Base-by-base conservation (phyloP, 148 eudicot species). In the Suaeda aralocaspica region DNA sequence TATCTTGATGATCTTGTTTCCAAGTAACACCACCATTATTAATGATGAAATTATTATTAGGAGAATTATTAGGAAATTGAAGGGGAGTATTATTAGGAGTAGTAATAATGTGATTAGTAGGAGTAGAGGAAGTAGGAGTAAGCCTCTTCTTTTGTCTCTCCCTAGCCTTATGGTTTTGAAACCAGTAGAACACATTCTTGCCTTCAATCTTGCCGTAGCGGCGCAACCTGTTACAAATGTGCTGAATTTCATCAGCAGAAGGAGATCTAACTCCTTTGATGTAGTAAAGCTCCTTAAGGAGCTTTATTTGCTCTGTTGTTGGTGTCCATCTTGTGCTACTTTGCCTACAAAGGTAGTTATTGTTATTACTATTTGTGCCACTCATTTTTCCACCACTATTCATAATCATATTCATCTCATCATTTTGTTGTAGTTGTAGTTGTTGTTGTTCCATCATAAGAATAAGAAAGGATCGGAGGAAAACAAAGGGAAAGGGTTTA, bases 191-290 rank as follows among this genome's bases (percentile, higher is more conserved):
- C 31, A 94, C 99, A 80, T 94, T 94, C 76, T 94, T 94, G 51
- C 97, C 99, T 48, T 94, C 99, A 59, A 94, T 91, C 85, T 94
- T 94, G 0, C 99, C 99, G 62, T 91, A 94, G 76, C 91, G 93
- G n/a, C 97, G 74, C 3, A 94, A 76, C 77, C 83, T 80, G 39
- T 93, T 87, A 16, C 97, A 91, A 48, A 94, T 94, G 74, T 83
- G 82, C 73, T 94, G 99, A 64, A 94, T 91, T 74, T 91, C 91
- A 26, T 94, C 99, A 66, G 97, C 96, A 72, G 74, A 77, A 0
- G 99, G 99, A 5, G 99, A 91, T 66, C 99, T 74, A 45, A 94
- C 82, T 13, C 97, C 97, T 53, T 88, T 85, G 83, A 86, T 87
- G 84, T 94, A 94, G 85, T 94, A 94, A n/a, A 91, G 91, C 14